phyloP scores from a whole-genome alignment of 2,329 filamentous ascomycete genomes.

The Phialemoniopsis sp. region DNA sequence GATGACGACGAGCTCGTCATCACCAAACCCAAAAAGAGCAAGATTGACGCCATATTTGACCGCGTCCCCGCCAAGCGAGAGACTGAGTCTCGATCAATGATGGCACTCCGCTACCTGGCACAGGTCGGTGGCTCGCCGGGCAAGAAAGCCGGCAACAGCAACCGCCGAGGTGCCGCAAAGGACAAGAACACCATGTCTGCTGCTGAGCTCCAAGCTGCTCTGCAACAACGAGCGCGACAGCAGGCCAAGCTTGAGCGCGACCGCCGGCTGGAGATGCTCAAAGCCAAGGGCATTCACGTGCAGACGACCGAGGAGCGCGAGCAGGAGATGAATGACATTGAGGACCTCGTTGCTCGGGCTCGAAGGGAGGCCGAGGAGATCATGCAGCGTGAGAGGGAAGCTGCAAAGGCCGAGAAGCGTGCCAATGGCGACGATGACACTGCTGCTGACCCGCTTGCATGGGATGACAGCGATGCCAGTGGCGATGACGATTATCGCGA shows the following conservation, averaged over 20 bases:
- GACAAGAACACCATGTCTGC: slow-evolving; percentile 40
- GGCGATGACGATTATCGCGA: slow-evolving; percentile 42
- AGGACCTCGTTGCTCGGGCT: slow-evolving; percentile 83
- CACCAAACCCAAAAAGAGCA: slow-evolving; percentile 41
- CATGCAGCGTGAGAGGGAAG: slow-evolving; percentile 70
- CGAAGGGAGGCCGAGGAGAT: slow-evolving; percentile 76
- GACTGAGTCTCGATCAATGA: slow-evolving; percentile 60
- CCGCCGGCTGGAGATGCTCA: slow-evolving; percentile 71
- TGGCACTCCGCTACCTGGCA: slow-evolving; percentile 69
- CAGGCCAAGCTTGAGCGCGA: slow-evolving; percentile 78
- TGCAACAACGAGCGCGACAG: slow-evolving; percentile 66
- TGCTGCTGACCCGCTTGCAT: slow-evolving; percentile 43
- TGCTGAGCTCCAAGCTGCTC: slow-evolving; percentile 48
- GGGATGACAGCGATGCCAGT: slow-evolving; percentile 46
- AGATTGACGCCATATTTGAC: slow-evolving; percentile 63
- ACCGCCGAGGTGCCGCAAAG: slow-evolving; percentile 7
- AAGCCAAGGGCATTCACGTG: slow-evolving; percentile 74
- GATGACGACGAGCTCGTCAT: slow-evolving; percentile 62
- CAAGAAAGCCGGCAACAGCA: slow-evolving; percentile 33
- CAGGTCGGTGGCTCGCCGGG: slow-evolving; percentile 58
- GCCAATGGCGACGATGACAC: slow-evolving; percentile 32
- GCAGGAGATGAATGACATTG: slow-evolving; percentile 75
- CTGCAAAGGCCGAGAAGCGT: slow-evolving; percentile 60
- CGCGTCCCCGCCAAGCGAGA: slow-evolving; percentile 58
- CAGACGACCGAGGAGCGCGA: slow-evolving; percentile 86